Conservation (phyloP, 805 yeast species). For the Candida anglica region DNA sequence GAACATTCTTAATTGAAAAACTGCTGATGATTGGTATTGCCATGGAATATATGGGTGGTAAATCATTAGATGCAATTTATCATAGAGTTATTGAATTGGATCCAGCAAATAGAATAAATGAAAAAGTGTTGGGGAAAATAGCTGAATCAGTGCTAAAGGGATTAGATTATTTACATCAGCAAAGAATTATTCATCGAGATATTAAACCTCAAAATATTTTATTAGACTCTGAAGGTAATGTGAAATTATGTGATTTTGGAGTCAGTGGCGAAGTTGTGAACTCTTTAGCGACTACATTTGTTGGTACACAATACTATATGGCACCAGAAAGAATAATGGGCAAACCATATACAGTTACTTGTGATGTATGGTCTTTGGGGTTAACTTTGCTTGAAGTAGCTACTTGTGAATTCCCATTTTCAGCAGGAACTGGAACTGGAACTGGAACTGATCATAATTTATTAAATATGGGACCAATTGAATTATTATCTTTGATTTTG, state of each 20-base stretch:
- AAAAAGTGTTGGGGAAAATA: constrained; percentile 85
- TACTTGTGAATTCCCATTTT: constrained; percentile 82
- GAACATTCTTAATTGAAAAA: constrained; percentile 77
- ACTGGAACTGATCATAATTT: constrained; percentile 27
- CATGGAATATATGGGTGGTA: constrained; percentile 97
- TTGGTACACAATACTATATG: constrained; percentile 97
- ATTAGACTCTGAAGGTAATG: constrained; percentile 70
- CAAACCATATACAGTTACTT: constrained; percentile 89
- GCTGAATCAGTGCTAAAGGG: constrained; percentile 86
- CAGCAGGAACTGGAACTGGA: constrained; percentile 14
- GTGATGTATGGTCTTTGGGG: constrained; percentile 97
- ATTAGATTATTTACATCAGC: constrained; percentile 80
- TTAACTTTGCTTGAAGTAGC: constrained; percentile 82
- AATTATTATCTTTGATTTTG: constrained; percentile 73
- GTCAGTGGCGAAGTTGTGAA: constrained; percentile 96
- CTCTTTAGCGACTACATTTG: constrained; percentile 91
- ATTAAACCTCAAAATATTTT: constrained; percentile 94
- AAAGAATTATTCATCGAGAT: constrained; percentile 88
- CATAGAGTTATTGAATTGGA: constrained; percentile 61
- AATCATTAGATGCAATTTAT: constrained; percentile 87
- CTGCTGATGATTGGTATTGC: constrained; percentile 84
- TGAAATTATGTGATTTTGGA: constrained; percentile 94
- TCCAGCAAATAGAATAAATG: constrained; percentile 82
- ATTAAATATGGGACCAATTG: constrained; percentile 63
- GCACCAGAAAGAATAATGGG: constrained; percentile 98